phyloP scores from a whole-genome alignment of 345 rosid genomes.

The Gossypioides kirkii region DNA sequence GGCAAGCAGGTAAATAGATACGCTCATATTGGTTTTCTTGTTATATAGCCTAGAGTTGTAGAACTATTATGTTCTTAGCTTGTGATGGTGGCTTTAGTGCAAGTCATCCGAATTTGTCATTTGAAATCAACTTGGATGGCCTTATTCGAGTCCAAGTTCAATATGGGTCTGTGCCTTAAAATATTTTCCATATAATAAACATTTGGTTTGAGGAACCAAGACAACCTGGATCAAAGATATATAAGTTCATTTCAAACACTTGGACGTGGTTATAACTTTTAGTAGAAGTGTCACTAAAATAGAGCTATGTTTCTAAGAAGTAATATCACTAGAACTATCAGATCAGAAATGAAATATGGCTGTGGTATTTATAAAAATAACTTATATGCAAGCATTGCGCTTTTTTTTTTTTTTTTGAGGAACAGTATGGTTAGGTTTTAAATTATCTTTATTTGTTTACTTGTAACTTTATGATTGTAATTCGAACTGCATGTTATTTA shows the following conservation, averaged over 20 bases:
- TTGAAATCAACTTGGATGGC: background rate
- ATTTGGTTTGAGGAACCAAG: background rate
- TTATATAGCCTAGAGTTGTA: too few species aligned
- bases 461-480: background rate
- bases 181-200: background rate
- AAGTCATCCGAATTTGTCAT: background rate
- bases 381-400: background rate
- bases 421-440: background rate
- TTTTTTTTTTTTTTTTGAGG: background rate
- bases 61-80: background rate
- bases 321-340: background rate
- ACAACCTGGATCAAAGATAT: background rate
- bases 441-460: background rate
- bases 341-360: background rate
- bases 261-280: background rate
- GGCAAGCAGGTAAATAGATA: background rate
- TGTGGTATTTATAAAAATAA: background rate
- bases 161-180: background rate
- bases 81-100: background rate
- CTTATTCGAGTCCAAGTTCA: background rate
- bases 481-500: background rate
- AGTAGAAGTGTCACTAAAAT: background rate
- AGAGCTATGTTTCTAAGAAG: background rate
- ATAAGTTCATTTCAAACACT: background rate
- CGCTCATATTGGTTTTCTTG: too few species aligned